Percentiles rank a stretch among this genome's conserved stretches.
These are phyloP conservation scores for Tulasnella sp. DNA, from an alignment of 768 basidiomycete species.

Conservation along the genomic window DNA sequence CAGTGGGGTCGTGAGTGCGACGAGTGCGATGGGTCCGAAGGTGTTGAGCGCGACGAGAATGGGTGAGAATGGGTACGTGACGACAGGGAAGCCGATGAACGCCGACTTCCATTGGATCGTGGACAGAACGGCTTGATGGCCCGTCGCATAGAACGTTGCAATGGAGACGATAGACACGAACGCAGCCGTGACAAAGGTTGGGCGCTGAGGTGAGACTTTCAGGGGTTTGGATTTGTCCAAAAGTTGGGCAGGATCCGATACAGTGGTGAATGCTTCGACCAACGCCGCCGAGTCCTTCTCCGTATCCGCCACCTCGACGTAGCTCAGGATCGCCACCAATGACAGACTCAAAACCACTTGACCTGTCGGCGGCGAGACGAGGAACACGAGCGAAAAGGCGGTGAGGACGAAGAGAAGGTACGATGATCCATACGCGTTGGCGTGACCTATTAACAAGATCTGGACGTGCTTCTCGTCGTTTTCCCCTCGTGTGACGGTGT, in stretches of 20 bases:
- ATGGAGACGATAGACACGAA: conserved; percentile 67
- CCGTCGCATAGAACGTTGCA: conserved; percentile 74
- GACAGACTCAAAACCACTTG: conserved; percentile 64
- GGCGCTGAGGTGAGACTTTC: conserved; percentile 18
- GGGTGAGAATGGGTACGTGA: conserved; percentile 63
- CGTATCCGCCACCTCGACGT: conserved; percentile 73
- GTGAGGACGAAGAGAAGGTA: conserved; percentile 76
- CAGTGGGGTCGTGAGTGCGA: conserved; percentile 57
- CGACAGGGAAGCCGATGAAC: conserved; percentile 60
- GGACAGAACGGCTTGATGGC: conserved; percentile 81
- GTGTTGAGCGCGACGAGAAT: conserved; percentile 68
- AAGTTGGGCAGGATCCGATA: conserved; percentile 32
- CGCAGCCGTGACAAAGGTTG: conserved; percentile 53
- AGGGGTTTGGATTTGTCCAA: conserved; percentile 21
- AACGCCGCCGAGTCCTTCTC: conserved; percentile 45
- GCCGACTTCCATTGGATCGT: conserved; percentile 94
- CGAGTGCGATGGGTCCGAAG: conserved; percentile 56
- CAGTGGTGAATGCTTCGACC: conserved; percentile 35
- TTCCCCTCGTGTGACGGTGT: conserved; percentile 16
- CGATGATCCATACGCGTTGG: conserved; percentile 81
- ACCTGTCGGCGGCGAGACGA: conserved; percentile 65
- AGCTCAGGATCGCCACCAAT: conserved; percentile 54
- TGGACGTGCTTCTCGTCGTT: conserved; percentile 20
- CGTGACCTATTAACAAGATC: conserved; percentile 58
- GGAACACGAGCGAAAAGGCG: conserved; percentile 45